Evolutionary conservation across 2,329 filamentous ascomycete species (phyloP).

Genomic region (Diplodia intermedia): DNA sequence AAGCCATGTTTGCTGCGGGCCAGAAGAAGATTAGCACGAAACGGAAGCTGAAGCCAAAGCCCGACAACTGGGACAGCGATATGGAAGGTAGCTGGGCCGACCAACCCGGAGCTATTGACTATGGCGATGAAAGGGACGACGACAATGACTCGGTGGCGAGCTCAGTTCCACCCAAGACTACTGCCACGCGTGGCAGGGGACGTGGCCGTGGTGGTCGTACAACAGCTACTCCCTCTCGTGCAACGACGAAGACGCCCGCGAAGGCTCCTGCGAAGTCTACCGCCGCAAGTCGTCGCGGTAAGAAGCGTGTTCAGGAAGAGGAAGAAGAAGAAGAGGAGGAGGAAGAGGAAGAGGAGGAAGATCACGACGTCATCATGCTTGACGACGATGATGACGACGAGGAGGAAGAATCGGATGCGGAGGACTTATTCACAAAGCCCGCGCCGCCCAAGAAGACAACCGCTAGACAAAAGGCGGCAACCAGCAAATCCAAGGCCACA

Average conservation of each 20-base stretch:
- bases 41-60: conserved; percentile 73
- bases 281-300: conserved; percentile 45
- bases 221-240: conserved; percentile 46
- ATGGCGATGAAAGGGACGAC: conserved; percentile 55
- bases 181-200: conserved; percentile 56
- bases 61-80: conserved; percentile 86
- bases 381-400: conserved; percentile 56
- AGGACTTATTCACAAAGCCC: conserved; percentile 46
- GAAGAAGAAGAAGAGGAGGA: conserved; percentile 48
- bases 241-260: conserved; percentile 45
- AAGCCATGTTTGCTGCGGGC: conserved; percentile 73
- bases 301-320: conserved; percentile 48
- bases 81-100: conserved; percentile 86
- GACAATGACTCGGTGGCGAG: conserved; percentile 38
- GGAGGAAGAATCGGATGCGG: conserved; percentile 46
- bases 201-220: conserved; percentile 53
- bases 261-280: conserved; percentile 43
- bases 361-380: conserved; percentile 50
- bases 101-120: conserved; percentile 70
- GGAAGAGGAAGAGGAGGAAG: conserved; percentile 52
- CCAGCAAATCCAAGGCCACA: conserved; percentile 43
- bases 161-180: conserved; percentile 46
- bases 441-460: conserved; percentile 37
- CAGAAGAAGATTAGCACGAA: conserved; percentile 62
- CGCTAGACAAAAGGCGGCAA: conserved; percentile 35